Percentiles rank a stretch among this genome's conserved stretches.
These are phyloP conservation scores for Calendula officinalis DNA, from an alignment of 129 eudicot genomes.

Conservation along the genomic window DNA sequence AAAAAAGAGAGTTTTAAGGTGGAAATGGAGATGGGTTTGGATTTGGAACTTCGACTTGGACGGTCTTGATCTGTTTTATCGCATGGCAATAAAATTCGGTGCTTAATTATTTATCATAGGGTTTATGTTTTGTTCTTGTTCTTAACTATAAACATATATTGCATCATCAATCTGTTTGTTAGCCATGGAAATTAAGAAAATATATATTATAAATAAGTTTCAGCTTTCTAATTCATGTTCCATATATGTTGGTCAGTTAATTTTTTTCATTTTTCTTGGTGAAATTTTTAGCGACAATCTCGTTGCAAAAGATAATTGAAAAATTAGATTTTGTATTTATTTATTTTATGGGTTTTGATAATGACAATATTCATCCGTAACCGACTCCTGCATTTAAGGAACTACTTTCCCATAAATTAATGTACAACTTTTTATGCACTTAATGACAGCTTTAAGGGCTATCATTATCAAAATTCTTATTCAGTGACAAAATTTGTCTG, in stretches of 20 bases:
- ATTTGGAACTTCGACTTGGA: conserved; percentile 82
- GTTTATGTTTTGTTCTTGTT: conserved; percentile 21
- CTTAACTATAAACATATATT: background rate
- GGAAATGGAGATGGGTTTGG: conserved; percentile 51
- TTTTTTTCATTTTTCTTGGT: background rate
- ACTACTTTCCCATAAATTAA: too few relatives aligned
- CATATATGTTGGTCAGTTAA: background rate
- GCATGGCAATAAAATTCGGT: background rate
- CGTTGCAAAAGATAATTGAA: too few relatives aligned
- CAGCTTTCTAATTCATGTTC: background rate
- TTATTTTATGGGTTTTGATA: too few relatives aligned
- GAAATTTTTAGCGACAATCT: too few relatives aligned
- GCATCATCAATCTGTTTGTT: conserved; percentile 18
- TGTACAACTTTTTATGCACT: too few relatives aligned
- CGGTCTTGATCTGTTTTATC: conserved; percentile 21
- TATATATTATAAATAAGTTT: conserved; percentile 10
- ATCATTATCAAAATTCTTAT: too few relatives aligned
- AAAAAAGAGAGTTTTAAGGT: conserved; percentile 34
- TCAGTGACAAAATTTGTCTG: too few relatives aligned
- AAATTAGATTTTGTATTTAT: too few relatives aligned
- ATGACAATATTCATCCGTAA: too few relatives aligned
- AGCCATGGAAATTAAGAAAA: conserved; percentile 7
- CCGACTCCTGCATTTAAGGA: too few relatives aligned
- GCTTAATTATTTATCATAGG: conserved; percentile 11
- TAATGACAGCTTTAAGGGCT: too few relatives aligned